These are phyloP conservation scores for Ceratorhiza oryzae-sativae DNA, from an alignment of 1,284 basidiomycete species.

Conservation along the genomic window DNA sequence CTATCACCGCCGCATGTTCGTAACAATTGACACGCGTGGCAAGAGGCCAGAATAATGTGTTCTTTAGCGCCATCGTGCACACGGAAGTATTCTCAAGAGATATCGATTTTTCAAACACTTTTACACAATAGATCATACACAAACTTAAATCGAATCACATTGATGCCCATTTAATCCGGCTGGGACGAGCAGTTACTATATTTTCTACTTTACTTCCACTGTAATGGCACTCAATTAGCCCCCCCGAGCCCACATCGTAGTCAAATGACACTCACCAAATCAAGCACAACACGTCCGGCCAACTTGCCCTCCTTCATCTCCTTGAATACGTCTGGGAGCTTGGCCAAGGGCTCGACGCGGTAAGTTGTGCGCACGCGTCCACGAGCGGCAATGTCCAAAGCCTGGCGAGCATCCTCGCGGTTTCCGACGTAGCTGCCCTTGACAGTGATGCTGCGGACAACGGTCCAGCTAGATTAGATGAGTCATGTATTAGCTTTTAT, in stretches of 20 bases:
- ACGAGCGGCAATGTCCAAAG: slow-evolving; percentile 70
- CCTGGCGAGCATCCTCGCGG: slow-evolving; percentile 76
- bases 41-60: too few relatives aligned
- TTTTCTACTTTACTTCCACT: slow-evolving; percentile 12
- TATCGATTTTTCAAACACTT: too few relatives aligned
- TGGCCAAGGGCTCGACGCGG: slow-evolving; percentile 57
- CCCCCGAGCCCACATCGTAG: not conserved
- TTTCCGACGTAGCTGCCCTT: slow-evolving; percentile 53
- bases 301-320: slow-evolving; percentile 63
- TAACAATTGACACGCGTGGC: too few relatives aligned
- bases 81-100: too few relatives aligned
- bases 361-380: slow-evolving; percentile 72
- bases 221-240: not conserved
- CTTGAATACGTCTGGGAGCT: slow-evolving; percentile 67
- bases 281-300: slow-evolving; percentile 69
- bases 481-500: not conserved
- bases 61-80: too few relatives aligned
- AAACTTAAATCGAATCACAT: not conserved
- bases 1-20: too few relatives aligned
- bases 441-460: slow-evolving; percentile 57
- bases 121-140: too few relatives aligned
- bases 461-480: slow-evolving; percentile 41
- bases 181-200: too few relatives aligned
- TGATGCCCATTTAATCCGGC: slow-evolving; percentile 3
- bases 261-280: slow-evolving; percentile 46